phyloP scores from a whole-genome alignment of 805 yeast species.

The Yarrowia porcina region DNA sequence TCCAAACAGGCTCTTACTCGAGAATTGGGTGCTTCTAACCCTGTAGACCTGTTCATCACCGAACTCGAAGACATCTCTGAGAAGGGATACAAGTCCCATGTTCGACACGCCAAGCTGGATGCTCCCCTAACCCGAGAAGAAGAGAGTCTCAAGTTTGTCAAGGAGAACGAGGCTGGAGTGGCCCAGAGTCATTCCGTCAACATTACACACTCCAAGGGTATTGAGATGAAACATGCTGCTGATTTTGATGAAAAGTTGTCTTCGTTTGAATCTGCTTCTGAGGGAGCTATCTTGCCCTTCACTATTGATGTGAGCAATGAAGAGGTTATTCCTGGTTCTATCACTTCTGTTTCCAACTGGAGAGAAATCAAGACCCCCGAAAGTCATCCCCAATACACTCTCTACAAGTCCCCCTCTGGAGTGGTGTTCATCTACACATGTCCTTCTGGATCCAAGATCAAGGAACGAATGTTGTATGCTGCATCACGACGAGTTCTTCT shows the following conservation, averaged over 20 bases:
- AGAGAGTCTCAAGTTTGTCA: constrained; percentile 42
- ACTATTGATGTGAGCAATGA: constrained; percentile 21
- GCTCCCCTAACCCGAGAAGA: constrained; percentile 62
- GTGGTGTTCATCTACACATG: constrained; percentile 72
- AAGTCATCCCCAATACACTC: constrained; percentile 21
- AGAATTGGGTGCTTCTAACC: constrained; percentile 61
- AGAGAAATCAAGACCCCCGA: constrained; percentile 21
- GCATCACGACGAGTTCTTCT: constrained; percentile 52
- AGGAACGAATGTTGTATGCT: constrained; percentile 90
- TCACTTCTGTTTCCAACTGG: constrained; percentile 6
- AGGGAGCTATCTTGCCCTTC: constrained; percentile 3
- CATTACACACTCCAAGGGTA: constrained; percentile 3
- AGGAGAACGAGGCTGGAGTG: constrained; percentile 20
- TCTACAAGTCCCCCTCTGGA: constrained; percentile 32
- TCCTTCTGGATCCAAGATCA: constrained; percentile 86
- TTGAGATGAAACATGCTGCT: not conserved
- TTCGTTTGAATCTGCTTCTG: not conserved
- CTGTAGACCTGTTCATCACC: constrained; percentile 54
- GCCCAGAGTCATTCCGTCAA: constrained; percentile 10
- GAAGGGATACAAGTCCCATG: constrained; percentile 47
- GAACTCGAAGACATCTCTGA: constrained; percentile 52
- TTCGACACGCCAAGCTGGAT: constrained; percentile 40
- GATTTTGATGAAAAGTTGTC: constrained; percentile 8
- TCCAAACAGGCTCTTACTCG: constrained; percentile 73
- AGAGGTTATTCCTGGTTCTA: not conserved